Conservation (phyloP, 257 asterid genomes). For the Petrea volubilis region DNA sequence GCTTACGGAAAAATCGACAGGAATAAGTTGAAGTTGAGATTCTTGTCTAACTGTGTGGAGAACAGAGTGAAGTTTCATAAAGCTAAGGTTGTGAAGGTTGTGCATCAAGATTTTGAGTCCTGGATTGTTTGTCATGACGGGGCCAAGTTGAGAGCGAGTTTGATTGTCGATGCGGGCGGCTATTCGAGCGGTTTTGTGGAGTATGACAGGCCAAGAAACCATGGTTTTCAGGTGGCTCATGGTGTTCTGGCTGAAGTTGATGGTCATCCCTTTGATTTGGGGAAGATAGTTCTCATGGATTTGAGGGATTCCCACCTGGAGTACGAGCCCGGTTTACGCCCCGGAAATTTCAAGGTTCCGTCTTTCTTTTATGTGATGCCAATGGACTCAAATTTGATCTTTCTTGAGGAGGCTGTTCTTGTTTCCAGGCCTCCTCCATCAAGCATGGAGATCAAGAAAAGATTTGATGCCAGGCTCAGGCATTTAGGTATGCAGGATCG, state of each 20-base stretch:
- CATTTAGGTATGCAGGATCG: slow-evolving; percentile 36
- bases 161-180: slow-evolving; percentile 58
- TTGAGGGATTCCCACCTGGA: slow-evolving; percentile 64
- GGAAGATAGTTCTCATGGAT: slow-evolving; percentile 57
- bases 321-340: slow-evolving; percentile 35
- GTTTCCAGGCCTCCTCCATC: slow-evolving; percentile 49
- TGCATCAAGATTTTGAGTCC: slow-evolving; percentile 50
- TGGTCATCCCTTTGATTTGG: slow-evolving; percentile 54
- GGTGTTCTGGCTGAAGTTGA: slow-evolving; percentile 58
- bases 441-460: slow-evolving; percentile 43
- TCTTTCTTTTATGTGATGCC: slow-evolving; percentile 62
- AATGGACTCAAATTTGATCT: slow-evolving; percentile 41
- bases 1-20: slow-evolving; percentile 47
- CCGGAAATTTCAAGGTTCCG: slow-evolving; percentile 35
- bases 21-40: slow-evolving; percentile 34
- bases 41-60: slow-evolving; percentile 38
- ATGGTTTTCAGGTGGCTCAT: slow-evolving; percentile 55
- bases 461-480: slow-evolving; percentile 56
- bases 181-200: slow-evolving; percentile 41
- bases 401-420: slow-evolving; percentile 51
- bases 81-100: slow-evolving; percentile 49
- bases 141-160: slow-evolving; percentile 36
- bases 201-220: slow-evolving; percentile 49
- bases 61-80: slow-evolving; percentile 45
- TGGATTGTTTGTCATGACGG: slow-evolving; percentile 49